phyloP scores from a whole-genome alignment of 2,329 filamentous ascomycete species.

The Paecilomyces sp. region DNA sequence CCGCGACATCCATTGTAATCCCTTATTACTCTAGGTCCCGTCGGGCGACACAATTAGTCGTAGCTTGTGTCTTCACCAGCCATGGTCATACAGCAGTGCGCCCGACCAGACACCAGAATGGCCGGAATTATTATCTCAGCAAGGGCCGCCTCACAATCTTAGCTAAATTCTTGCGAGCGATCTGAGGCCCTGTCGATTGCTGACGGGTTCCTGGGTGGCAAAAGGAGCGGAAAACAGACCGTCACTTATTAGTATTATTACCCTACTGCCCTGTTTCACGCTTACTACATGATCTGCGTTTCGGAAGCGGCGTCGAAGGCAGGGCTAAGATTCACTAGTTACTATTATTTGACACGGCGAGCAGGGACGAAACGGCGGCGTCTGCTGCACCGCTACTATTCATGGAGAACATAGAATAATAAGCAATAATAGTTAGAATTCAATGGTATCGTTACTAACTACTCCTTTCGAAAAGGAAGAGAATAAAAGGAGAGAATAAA shows the following conservation, averaged over 20 bases:
- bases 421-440: not conserved
- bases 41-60: not conserved
- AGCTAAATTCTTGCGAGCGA: not conserved
- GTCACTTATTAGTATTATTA: not conserved
- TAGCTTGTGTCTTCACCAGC: not conserved
- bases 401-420: not conserved
- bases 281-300: slow-evolving; percentile 1
- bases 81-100: not conserved
- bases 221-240: not conserved
- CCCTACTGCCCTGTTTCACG: not conserved
- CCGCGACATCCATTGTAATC: not conserved
- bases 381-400: not conserved
- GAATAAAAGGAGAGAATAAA: too few relatives aligned
- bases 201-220: not conserved
- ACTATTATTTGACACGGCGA: not conserved
- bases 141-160: not conserved
- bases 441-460: not conserved
- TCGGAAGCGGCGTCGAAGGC: not conserved
- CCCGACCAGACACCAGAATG: not conserved
- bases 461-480: not conserved
- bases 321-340: not conserved
- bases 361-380: not conserved
- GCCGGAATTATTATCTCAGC: not conserved
- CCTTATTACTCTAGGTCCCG: not conserved
- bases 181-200: not conserved